Evolutionary conservation across 208 protist species (phyloP).

Genomic region (Naegleria fowleri): DNA sequence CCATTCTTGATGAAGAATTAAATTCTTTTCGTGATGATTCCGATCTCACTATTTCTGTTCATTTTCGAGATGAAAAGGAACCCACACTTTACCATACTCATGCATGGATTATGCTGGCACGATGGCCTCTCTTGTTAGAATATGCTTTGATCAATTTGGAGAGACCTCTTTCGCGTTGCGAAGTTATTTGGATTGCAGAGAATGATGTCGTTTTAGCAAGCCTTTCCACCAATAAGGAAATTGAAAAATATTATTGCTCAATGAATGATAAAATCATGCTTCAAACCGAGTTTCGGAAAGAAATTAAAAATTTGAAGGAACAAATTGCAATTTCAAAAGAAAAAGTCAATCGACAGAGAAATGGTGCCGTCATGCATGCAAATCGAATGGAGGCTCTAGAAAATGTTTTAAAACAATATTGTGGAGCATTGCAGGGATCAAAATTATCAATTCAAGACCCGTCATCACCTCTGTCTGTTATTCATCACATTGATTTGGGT

Average conservation of each 20-base stretch:
- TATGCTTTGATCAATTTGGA: not conserved
- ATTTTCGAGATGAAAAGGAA: not conserved
- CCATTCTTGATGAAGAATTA: too few species aligned
- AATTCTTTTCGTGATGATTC: not conserved
- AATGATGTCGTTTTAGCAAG: not conserved
- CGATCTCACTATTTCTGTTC: not conserved
- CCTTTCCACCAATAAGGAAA: not conserved
- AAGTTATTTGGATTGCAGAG: not conserved
- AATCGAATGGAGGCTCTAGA: not conserved
- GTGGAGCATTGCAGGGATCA: not conserved
- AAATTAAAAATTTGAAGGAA: not conserved
- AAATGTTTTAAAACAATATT: not conserved
- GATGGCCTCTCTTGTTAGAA: not conserved
- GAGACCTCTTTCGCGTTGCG: not conserved
- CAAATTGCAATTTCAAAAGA: not conserved
- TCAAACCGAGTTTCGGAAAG: not conserved
- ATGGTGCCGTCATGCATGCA: not conserved
- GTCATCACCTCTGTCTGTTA: not conserved
- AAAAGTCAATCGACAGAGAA: not conserved
- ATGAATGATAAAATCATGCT: not conserved
- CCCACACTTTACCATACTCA: not conserved
- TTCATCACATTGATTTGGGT: not conserved
- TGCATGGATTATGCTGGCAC: not conserved
- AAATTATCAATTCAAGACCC: not conserved
- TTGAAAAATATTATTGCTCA: not conserved